Evolutionary conservation across 176 grass and related monocot species (phyloP).

Genomic region (Poa pratensis): DNA sequence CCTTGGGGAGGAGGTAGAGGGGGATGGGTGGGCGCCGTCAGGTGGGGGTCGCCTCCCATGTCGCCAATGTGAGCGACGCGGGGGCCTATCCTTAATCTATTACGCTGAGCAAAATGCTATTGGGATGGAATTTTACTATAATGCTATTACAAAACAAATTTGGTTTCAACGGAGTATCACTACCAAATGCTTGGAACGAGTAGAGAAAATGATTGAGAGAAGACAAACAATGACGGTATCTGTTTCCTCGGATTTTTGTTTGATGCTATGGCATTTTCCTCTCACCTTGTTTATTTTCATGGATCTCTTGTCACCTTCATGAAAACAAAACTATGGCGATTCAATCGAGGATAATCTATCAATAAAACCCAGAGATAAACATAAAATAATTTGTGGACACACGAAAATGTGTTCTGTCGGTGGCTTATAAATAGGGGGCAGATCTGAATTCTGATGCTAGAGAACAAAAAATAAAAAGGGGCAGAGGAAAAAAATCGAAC

Average conservation of each 20-base stretch:
- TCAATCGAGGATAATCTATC: background rate
- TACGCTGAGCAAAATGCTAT: background rate
- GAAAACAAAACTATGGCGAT: conserved; percentile 3
- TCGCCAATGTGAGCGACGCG: too few species aligned
- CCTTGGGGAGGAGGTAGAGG: too few species aligned
- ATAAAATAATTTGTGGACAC: background rate
- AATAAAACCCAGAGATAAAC: background rate
- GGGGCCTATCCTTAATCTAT: too few species aligned
- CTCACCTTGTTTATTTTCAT: background rate
- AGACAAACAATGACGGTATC: background rate
- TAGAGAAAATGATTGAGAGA: background rate
- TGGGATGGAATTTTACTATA: background rate
- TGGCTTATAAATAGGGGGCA: background rate
- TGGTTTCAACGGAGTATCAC: background rate
- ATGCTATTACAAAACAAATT: background rate
- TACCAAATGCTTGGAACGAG: background rate
- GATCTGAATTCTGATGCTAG: background rate
- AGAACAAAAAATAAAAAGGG: background rate
- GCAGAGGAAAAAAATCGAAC: background rate
- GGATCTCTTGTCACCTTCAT: background rate
- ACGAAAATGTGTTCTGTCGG: background rate
- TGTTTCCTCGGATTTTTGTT: background rate
- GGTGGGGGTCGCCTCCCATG: too few species aligned
- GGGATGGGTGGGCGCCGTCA: too few species aligned
- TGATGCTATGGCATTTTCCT: background rate